Evolutionary conservation across 2,329 filamentous ascomycete species (phyloP), one percentile per base, ranked within the genome.

Genomic region (Trichoderma cornu-damae): DNA sequence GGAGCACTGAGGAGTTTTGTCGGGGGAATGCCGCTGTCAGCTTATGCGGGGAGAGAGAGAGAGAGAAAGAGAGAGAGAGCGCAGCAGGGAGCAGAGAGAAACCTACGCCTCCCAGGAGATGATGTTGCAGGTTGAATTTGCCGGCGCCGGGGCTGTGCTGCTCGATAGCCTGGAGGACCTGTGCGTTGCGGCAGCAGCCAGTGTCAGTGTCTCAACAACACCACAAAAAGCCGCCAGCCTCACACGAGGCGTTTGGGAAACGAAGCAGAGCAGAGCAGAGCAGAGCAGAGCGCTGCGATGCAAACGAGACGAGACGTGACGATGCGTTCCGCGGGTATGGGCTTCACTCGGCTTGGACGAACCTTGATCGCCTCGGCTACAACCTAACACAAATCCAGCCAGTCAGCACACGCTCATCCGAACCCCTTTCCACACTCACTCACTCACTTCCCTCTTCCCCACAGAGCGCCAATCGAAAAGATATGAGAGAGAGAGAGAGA

Each of bases 71-170:
- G 20, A 3, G 3, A n/a, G 46, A 53, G 52, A 42, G n/a, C n/a
- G n/a, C n/a, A n/a, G n/a, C n/a, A 2, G 42, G 7, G 42, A 30
- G n/a, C 14, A 6, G 16, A 14, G 8, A 18, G 7, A 38, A 30
- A 62, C 89, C 78, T 83, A 96, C 93, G 68, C 94, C 93, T 68
- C 94, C 92, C 59, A 99, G 83, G 58, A 95, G 80, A 71, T 96
- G 90, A 57, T 96, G 85, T 70, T 96, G 83, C 67, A 96, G 87
- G 71, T 94, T 90, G 78, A 97, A 96, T 67, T 87, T 87, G 71
- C 77, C 79, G 55, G 88, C 80, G 63, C 85, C 82, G 57, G 86
- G 81, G 69, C 84, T 86, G 65, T 79, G 76, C 66, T 86, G 81
- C 77, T 96, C 88, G 59, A 97, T 78, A 4, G 87, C 80, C 70